Evolutionary conservation across 2,329 filamentous ascomycete species (phyloP), one percentile per base, ranked within the genome.

Genomic region (Aspergillus ochraceus): DNA sequence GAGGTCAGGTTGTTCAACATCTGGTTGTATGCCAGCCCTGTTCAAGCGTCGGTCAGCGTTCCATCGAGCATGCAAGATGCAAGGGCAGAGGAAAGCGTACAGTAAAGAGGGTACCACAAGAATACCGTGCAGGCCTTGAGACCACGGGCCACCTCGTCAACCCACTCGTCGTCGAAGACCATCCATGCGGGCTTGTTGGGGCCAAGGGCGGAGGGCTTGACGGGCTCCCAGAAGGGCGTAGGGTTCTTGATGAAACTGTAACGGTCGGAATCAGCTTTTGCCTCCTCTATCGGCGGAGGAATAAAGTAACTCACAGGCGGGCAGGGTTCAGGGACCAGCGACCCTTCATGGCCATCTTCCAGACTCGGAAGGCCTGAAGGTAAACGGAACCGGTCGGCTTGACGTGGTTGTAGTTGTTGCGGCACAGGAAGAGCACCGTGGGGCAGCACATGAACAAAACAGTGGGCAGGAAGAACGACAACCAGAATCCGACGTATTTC

Each of bases 161-260:
- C 90, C 90, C 90, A 94, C 55, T 86, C 85, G 66, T 94, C 91
- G 63, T 94, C 90, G 66, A 92, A 92, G 0, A 87, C 90, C 88
- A 93, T 92, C 71, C 71, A 74, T 5, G n/a, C n/a, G 1, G 71
- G 71, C 10, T 68, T 68, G 46, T 56, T 56, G 2, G 63, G 46
- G 0, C 70, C 69, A 6, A 73, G 51, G 2, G 49, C 55, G 22
- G 61, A 68, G 4, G 71, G 71, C 67, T 77, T 82, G 71, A 70
- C 69, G 0, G 54, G 36, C 0, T 70, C 63, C 71, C 70, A 73
- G 54, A 65, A 67, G 9, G 69, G 60, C 45, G 45, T 54, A 12
- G 55, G 9, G 17, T 61, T 64, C 8, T 53, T 59, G 46, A 58
- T 55, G 53, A 69, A 67, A 42, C 68, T 66, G 17, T 10, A 19